Evolutionary conservation across 2,329 filamentous ascomycete genomes (phyloP), one percentile per base, ranked within the genome.

Genomic region (Penicillium corylophilum): DNA sequence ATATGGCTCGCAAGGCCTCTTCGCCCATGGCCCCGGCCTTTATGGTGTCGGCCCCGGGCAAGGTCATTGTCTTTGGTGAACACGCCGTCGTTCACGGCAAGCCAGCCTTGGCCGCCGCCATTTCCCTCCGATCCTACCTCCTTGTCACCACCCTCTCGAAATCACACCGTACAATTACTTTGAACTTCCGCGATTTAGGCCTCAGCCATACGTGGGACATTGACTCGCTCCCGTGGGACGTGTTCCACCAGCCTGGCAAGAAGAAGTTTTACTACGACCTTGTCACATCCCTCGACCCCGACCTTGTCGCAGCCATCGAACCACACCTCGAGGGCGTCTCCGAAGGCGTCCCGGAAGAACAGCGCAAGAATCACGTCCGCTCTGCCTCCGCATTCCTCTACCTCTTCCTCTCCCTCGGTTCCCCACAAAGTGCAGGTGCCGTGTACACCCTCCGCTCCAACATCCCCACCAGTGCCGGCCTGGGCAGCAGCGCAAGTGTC

Each of bases 81-180:
- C 94, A 99, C 76, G 89, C 94, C 2, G 94, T 97, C n/a, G 94
- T 99, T 18, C 85, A 99, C 68, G 92, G 92, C 68, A 97, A 96
- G 87, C 85, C 91, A 61, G 93, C 94, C 52, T 93, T 99, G 72
- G 94, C 94, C 46, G 95, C 94, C 22, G 87, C 94, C 26, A 95
- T 99, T 53, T 96, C 94, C 24, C 82, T 99, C 24, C 88, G 94
- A 62, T 97, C 94, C 40, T 99, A 97, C 71, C 88, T 99, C 44
- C 91, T 95, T 65, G 93, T 97, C 68, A 96, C 92, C 15, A 89
- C 93, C 13, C 83, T 96, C 42, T 95, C 91, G 57, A 96, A 96
- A 75, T 95, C 91, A 38, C 89, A 88, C 68, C 86, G 90, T 54
- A 96, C 88, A 13, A 86, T 99, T 44, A 89, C 89, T 2, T 79